Conservation (phyloP, 2,329 filamentous ascomycete genomes). For the Xylaria sp. region DNA sequence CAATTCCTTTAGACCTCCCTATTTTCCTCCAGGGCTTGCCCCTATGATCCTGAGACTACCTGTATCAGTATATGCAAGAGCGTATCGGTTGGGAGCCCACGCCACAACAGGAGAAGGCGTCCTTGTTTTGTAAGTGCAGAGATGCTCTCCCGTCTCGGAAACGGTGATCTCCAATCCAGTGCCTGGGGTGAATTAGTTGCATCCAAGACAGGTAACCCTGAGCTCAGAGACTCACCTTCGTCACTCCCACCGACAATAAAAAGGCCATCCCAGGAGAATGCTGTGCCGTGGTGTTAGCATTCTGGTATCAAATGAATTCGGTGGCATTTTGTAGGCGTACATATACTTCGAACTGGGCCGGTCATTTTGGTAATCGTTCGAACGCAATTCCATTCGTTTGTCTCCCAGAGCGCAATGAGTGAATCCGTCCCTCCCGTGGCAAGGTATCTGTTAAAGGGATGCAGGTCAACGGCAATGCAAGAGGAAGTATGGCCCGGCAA, state of each 20-base stretch:
- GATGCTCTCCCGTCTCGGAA: constrained; percentile 77
- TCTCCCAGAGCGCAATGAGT: constrained; percentile 82
- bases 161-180: constrained; percentile 76
- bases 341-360: constrained; percentile 76
- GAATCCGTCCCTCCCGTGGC: constrained; percentile 82
- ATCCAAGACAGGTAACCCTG: constrained; percentile 18
- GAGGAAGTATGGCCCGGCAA: constrained; percentile 79
- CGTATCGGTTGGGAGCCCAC: constrained; percentile 81
- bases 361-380: constrained; percentile 76
- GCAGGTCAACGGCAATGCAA: constrained; percentile 75
- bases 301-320: neutral
- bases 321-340: constrained; percentile 54
- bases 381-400: constrained; percentile 79
- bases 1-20: constrained; percentile 33
- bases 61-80: constrained; percentile 77
- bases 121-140: constrained; percentile 76
- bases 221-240: constrained; percentile 62
- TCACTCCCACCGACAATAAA: constrained; percentile 80
- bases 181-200: constrained; percentile 52
- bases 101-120: constrained; percentile 74
- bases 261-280: constrained; percentile 82
- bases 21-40: constrained; percentile 61
- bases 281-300: constrained; percentile 53
- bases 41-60: constrained; percentile 77
- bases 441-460: constrained; percentile 76